phyloP scores from a whole-genome alignment of 768 basidiomycete species.

The Saitozyma sp. region DNA sequence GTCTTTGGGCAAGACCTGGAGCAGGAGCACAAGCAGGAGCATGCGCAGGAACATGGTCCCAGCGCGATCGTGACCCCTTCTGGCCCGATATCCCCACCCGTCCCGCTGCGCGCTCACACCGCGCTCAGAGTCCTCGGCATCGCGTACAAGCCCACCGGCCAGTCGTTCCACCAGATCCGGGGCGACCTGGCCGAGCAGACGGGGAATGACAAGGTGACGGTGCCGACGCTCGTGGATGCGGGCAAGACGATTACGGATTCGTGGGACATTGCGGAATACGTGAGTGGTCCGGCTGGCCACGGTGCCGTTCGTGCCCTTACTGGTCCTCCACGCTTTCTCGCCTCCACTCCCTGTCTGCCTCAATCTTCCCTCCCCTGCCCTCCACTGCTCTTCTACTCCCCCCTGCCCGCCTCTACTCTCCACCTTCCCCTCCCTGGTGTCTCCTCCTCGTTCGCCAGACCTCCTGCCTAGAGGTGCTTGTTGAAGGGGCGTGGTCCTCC shows the following conservation, averaged over 20 bases:
- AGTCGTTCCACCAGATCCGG: conserved; percentile 1
- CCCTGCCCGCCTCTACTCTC: too few relatives aligned
- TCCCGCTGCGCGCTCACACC: not conserved
- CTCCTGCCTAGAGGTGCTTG: too few relatives aligned
- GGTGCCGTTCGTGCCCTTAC: not conserved
- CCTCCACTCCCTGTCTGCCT: too few relatives aligned
- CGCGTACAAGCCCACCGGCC: not conserved
- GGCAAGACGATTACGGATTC: not conserved
- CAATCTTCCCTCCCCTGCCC: too few relatives aligned
- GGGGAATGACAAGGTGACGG: not conserved
- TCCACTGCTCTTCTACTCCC: too few relatives aligned
- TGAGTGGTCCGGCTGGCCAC: not conserved
- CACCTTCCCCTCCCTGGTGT: too few relatives aligned
- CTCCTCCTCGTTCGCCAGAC: too few relatives aligned
- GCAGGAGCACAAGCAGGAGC: too few relatives aligned
- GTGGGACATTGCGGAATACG: not conserved
- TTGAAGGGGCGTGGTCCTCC: too few relatives aligned
- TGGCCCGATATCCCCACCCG: not conserved
- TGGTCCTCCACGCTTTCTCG: too few relatives aligned
- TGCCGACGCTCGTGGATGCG: not conserved
- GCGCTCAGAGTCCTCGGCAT: not conserved
- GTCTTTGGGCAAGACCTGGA: too few relatives aligned
- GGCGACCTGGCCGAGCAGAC: not conserved
- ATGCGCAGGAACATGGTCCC: too few relatives aligned
- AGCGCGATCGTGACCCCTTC: not conserved